These are phyloP conservation scores for Magnaporthales sp. DNA, from an alignment of 2,329 filamentous ascomycete species.

Conservation along the genomic window DNA sequence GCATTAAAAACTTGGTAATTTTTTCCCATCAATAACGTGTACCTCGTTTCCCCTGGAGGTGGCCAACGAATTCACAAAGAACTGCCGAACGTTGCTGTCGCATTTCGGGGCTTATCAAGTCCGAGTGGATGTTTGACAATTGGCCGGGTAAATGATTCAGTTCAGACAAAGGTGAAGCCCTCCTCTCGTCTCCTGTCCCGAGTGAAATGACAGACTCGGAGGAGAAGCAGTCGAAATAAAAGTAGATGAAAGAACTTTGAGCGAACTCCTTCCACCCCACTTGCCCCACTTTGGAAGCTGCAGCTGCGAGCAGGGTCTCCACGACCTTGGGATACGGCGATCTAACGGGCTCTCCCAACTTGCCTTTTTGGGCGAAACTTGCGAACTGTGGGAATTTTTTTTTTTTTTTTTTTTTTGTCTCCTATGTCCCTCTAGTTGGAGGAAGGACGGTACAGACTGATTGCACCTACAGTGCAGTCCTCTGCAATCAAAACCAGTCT, in stretches of 20 bases:
- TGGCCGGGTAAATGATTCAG: neutral
- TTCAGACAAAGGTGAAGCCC: neutral
- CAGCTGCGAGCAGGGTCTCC: neutral
- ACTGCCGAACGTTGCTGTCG: neutral
- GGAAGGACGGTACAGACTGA: neutral
- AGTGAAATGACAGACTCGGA: neutral
- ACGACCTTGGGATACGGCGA: neutral
- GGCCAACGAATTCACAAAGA: neutral
- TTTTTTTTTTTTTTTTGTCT: neutral
- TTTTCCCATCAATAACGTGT: neutral
- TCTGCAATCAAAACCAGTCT: too few relatives aligned
- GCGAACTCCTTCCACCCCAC: neutral
- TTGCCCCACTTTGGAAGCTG: neutral
- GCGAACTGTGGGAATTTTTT: neutral
- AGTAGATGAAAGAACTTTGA: neutral
- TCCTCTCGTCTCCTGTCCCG: neutral
- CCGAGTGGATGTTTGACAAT: neutral
- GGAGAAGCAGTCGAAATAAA: neutral
- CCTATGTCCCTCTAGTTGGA: neutral
- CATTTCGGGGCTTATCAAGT: neutral
- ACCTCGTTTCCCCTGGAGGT: neutral
- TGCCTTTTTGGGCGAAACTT: conserved; percentile 7
- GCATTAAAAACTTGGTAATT: neutral
- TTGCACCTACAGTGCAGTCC: neutral
- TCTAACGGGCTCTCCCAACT: neutral